phyloP scores from a whole-genome alignment of 441 rosid genomes.

The Gossypium lobatum region DNA sequence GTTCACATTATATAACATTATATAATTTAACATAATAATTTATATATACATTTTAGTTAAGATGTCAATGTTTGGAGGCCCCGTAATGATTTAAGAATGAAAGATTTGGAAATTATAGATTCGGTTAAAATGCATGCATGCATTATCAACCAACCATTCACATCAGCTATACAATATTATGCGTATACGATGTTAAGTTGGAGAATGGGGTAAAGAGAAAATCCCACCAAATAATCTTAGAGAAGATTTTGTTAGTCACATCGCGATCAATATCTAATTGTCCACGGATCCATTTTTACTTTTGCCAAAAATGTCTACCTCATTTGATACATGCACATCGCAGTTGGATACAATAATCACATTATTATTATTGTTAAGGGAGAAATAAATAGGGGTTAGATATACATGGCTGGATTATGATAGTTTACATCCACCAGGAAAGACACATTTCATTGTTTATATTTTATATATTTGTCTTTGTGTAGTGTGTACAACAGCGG shows the following conservation, averaged over 20 bases:
- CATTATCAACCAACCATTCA: not conserved
- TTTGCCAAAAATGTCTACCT: conserved; percentile 8
- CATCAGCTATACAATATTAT: too few relatives aligned
- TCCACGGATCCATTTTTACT: not conserved
- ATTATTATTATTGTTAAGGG: not conserved
- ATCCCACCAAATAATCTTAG: conserved; percentile 7
- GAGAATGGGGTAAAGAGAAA: not conserved
- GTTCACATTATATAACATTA: too few relatives aligned
- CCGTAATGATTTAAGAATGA: conserved; percentile 15
- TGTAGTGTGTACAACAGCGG: too few relatives aligned
- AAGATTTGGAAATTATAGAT: conserved; percentile 7
- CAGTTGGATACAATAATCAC: not conserved
- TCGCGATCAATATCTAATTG: not conserved
- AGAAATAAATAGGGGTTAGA: too few relatives aligned
- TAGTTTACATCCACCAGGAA: too few relatives aligned
- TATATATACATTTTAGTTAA: too few relatives aligned
- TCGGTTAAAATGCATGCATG: conserved; percentile 14
- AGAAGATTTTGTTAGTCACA: conserved; percentile 9
- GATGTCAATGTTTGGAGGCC: conserved; percentile 16
- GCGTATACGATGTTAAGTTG: not conserved
- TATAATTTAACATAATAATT: too few relatives aligned
- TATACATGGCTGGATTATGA: too few relatives aligned
- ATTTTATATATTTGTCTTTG: too few relatives aligned
- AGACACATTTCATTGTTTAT: too few relatives aligned
- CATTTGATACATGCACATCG: not conserved